These are phyloP conservation scores for Pythium aquatile DNA, from an alignment of 352 stramenopile genomes.

Conservation along the genomic window DNA sequence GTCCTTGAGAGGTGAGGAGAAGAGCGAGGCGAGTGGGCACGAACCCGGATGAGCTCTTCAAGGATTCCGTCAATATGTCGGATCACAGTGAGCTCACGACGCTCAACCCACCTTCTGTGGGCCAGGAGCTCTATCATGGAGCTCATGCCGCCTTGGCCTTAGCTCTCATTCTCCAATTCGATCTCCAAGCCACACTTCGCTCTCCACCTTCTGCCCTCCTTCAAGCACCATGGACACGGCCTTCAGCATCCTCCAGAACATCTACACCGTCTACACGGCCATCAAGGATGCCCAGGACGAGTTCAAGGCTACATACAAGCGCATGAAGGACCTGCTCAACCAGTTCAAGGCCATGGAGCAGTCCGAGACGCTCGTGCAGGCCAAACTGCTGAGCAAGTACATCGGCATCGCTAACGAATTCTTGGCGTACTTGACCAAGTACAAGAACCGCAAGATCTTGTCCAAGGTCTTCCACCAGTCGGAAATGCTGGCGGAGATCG, in stretches of 20 bases:
- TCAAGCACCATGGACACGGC: conserved; percentile 16
- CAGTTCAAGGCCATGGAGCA: conserved; percentile 17
- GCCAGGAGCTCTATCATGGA: too few species aligned
- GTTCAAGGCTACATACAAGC: conserved; percentile 3
- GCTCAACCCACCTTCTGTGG: too few species aligned
- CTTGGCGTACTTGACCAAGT: conserved; percentile 12
- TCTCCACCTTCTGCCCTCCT: too few species aligned
- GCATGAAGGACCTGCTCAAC: conserved; percentile 11
- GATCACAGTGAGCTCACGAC: too few species aligned
- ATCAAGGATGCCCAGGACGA: conserved; percentile 20
- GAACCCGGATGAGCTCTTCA: too few species aligned
- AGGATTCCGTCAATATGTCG: too few species aligned
- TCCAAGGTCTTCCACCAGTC: conserved; percentile 11
- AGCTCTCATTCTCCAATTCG: too few species aligned
- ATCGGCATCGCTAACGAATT: conserved; percentile 8
- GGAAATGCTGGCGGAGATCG: conserved; percentile 12
- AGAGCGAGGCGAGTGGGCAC: too few species aligned
- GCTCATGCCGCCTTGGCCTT: too few species aligned
- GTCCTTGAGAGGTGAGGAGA: too few species aligned
- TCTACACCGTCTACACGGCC: conserved; percentile 16
- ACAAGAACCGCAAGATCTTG: conserved; percentile 17
- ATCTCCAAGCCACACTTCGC: too few species aligned
- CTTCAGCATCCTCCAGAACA: not conserved
- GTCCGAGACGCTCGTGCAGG: conserved; percentile 17
- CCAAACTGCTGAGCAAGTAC: conserved; percentile 17